Evolutionary conservation across 148 eudicot species (phyloP), one percentile per base, ranked within the genome.

Genomic region (Camellia granthamiana): DNA sequence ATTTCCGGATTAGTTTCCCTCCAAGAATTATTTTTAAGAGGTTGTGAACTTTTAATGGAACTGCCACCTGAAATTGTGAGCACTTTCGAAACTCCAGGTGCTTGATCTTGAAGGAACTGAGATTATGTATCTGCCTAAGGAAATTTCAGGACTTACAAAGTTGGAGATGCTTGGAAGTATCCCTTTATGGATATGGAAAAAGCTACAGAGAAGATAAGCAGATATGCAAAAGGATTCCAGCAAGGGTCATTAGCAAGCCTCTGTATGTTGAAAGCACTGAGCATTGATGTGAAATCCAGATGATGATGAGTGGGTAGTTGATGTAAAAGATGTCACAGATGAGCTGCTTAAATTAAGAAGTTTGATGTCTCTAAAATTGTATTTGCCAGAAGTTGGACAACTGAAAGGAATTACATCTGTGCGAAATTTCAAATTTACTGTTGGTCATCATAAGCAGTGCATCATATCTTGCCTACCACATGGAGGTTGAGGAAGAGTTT

Each of bases 61-160:
- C 21, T 81, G 46, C 83, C 78, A 18, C 56, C 73, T 21, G 74
- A 81, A 58, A 66, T 81, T 66, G 78, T n/a, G 83, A 43, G 65
- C 43, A n/a, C 78, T 81, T 23, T 38, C 5, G 43, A 52, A 42
- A 9, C 72, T 81, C n/a, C 18, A 74, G 42, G 51, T 74, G 19
- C 44, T 81, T 74, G 83, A 81, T 74, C 74, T 74, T 38, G 78
- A 74, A 51, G 78, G 78, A 18, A 74, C 83, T 55, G 58, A 74
- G 59, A 5, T 81, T 1, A 66, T 55, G 65, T 38, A 74, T 55
- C 56, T 81, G 3, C 83, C 83, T 2, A 3, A 6, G 15, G 79
- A 77, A 64, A 77, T 77, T 8, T 61, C 18, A 52, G 13, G 54
- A 3, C 59, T 67, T 30, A 19, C 18, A 3, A 66, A 68, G 6